Conservation (phyloP, 768 basidiomycete genomes). For the Russula compacta region DNA sequence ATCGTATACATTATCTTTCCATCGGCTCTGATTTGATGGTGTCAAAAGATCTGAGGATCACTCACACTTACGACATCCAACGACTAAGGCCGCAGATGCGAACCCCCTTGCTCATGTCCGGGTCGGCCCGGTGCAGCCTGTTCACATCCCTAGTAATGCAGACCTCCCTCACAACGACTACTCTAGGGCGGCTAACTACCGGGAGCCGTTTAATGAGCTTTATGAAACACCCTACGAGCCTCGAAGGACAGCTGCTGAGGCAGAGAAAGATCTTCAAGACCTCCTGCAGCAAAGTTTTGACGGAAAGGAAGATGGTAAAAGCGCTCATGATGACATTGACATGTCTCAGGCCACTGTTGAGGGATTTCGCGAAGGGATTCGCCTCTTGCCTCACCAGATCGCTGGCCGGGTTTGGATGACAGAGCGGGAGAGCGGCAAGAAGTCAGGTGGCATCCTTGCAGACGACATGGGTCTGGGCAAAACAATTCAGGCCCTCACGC, state of each 20-base stretch:
- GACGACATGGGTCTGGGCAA: conserved; percentile 89
- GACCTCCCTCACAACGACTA: not conserved
- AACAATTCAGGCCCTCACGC: conserved; percentile 83
- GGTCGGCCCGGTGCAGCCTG: conserved; percentile 9
- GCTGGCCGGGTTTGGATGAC: conserved; percentile 83
- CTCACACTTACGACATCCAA: not conserved
- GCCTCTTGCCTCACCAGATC: conserved; percentile 80
- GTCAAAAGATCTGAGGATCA: not conserved
- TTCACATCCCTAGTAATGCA: conserved; percentile 15
- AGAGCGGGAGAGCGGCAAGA: conserved; percentile 70
- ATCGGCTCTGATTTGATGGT: not conserved
- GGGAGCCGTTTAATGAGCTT: conserved; percentile 28
- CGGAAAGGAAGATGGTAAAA: conserved; percentile 40
- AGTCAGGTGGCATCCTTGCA: conserved; percentile 80
- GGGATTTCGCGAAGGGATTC: conserved; percentile 64
- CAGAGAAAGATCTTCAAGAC: conserved; percentile 71
- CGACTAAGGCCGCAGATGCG: not conserved
- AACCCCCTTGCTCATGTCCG: not conserved
- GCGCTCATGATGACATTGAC: conserved; percentile 41
- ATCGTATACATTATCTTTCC: not conserved
- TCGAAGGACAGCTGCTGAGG: conserved; percentile 41
- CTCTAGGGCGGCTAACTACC: conserved; percentile 19
- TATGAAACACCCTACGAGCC: conserved; percentile 25
- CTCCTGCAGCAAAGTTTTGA: conserved; percentile 57
- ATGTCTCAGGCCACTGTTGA: conserved; percentile 62